Percentiles rank a stretch among this genome's conserved stretches.
phyloP scores from a whole-genome alignment of 1,284 basidiomycete genomes.

The Boletus mariae region DNA sequence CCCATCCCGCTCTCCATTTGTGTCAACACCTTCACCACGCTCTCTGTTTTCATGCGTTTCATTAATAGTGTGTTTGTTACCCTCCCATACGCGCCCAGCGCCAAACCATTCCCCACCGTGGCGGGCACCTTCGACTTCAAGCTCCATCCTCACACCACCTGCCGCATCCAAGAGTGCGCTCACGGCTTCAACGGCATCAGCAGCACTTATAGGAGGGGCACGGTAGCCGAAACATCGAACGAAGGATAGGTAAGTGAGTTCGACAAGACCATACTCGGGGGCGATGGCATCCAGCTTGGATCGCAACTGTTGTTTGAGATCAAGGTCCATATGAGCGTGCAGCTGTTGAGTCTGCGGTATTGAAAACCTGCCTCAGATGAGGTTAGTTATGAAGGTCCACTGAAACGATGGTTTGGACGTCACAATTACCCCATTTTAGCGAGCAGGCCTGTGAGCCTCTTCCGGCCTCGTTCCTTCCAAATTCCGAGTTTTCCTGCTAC shows the following conservation, averaged over 20 bases:
- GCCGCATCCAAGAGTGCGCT: slow-evolving; percentile 89
- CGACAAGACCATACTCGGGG: slow-evolving; percentile 95
- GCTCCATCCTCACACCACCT: slow-evolving; percentile 83
- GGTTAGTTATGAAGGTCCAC: slow-evolving; percentile 7
- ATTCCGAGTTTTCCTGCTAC: slow-evolving; percentile 93
- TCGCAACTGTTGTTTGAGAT: slow-evolving; percentile 82
- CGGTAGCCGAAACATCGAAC: slow-evolving; percentile 88
- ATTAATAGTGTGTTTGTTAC: slow-evolving; percentile 41
- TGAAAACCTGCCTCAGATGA: slow-evolving; percentile 64
- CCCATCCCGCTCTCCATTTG: slow-evolving; percentile 27
- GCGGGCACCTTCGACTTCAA: slow-evolving; percentile 79
- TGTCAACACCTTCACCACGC: slow-evolving; percentile 25
- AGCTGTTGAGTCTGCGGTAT: slow-evolving; percentile 91
- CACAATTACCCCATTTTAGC: slow-evolving; percentile 95
- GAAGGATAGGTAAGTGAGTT: slow-evolving; percentile 92
- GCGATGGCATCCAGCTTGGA: slow-evolving; percentile 86
- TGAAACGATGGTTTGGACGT: slow-evolving; percentile 5
- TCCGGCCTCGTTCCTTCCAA: slow-evolving; percentile 93
- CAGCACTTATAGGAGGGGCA: slow-evolving; percentile 82
- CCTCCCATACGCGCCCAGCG: slow-evolving; percentile 59
- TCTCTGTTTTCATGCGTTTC: slow-evolving; percentile 42
- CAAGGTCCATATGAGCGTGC: slow-evolving; percentile 95
- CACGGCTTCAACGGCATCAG: slow-evolving; percentile 91
- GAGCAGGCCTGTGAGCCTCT: slow-evolving; percentile 84
- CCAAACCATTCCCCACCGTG: slow-evolving; percentile 93